Evolutionary conservation across 169 alveolate species (phyloP), one percentile per base, ranked within the genome.

Genomic region (Eimeria brunetti): DNA sequence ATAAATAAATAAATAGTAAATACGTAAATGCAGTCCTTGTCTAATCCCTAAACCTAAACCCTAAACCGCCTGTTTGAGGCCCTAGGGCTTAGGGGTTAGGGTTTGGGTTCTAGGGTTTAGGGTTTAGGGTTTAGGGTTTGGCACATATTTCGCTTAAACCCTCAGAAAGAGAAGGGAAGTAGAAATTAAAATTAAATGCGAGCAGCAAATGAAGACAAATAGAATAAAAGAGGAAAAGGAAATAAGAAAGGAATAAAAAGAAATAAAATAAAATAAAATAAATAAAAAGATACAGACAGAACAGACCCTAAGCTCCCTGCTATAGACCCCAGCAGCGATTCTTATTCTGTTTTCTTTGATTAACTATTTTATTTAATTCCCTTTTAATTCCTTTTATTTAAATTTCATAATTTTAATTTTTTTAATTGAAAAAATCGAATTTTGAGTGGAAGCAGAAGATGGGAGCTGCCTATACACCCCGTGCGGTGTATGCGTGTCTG

Each of bases 81-180:
- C 20, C 36, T 64, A 1, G 41, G 75, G 75, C 36, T n/a, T 4
- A n/a, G 30, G 75, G n/a, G 14, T 22, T n/a, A 64, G 75, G 75
- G 75, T 64, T 64, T 64, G 20, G 75, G 75, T 16, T 64, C 20
- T 64, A 64, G 75, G 75, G 75, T 64, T 64, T 64, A 64, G 41
- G 75, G 75, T 7, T 7, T 64, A 64, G 75, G 75, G 75, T 64
- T n/a, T 64, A 64, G 75, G 75, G 75, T 64, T 64, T 64, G 36
- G 75, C 20, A 64, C 36, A 24, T 16, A 64, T 27, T 64, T 64
- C 30, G 36, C 36, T 16, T 16, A 22, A 27, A 9, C 36, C 14
- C 6, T 9, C 14, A 27, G 1, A 64, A 27, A 27, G 1, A 64
- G 75, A 8, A 27, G 36, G 75, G 38, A n/a, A 27, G 14, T 24